Evolutionary conservation across 192 early-diverging fungal species (phyloP).

Genomic region (Backusella liffmaniae): DNA sequence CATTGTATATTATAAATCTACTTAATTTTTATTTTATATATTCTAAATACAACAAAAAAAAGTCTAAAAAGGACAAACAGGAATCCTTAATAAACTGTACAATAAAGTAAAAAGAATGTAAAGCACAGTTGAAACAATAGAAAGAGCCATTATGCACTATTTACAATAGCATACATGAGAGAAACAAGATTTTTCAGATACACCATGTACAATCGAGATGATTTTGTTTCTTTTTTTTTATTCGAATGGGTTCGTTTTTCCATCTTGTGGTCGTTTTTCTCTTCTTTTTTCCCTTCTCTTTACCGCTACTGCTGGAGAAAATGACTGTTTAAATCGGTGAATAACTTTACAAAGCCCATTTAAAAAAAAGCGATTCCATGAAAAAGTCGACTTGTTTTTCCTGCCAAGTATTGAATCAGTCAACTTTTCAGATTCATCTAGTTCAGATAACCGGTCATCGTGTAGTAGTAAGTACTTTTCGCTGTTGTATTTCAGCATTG

Average conservation of each 20-base stretch:
- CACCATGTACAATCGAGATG: not conserved
- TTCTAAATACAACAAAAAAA: not conserved
- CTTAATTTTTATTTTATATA: not conserved
- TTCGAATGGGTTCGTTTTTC: not conserved
- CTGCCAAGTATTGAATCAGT: not conserved
- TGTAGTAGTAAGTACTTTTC: not conserved
- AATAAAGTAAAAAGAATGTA: not conserved
- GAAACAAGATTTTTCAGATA: not conserved
- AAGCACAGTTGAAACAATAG: constrained; percentile 5
- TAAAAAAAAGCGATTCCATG: not conserved
- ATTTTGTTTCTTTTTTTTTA: not conserved
- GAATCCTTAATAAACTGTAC: not conserved
- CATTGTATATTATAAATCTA: not conserved
- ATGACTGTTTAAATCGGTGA: constrained; percentile 1
- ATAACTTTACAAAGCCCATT: not conserved
- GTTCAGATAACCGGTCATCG: not conserved
- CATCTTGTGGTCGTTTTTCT: constrained; percentile 2
- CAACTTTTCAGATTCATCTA: not conserved
- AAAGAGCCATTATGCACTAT: not conserved
- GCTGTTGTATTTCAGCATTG: not conserved
- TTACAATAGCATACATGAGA: not conserved
- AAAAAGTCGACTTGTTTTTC: not conserved
- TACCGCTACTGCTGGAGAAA: not conserved
- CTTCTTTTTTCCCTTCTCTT: constrained; percentile 1
- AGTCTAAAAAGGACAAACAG: not conserved